Evolutionary conservation across 768 basidiomycete species (phyloP), one percentile per base, ranked within the genome.

Genomic region (Macrolepiota dolichaula): DNA sequence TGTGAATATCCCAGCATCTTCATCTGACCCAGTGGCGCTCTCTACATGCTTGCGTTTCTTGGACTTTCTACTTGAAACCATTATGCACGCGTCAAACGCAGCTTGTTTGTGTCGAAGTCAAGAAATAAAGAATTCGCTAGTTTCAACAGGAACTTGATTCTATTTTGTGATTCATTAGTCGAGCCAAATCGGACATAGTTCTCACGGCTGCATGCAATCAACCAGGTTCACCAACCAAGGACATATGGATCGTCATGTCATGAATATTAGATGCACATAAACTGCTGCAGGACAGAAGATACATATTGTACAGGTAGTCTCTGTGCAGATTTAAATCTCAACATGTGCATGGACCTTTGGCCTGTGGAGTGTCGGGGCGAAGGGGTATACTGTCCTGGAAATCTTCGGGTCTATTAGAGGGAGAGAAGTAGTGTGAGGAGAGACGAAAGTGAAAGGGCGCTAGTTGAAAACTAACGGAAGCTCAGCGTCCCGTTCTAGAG

Each of bases 401-500:
- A 4, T 61, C 59, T 11, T 61, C 59, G 3, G 59, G 22, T 25
- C 59, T 61, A 32, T 3, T 3, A 53, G 12, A 59, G 35, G 49
- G 37, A 19, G 7, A 25, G 47, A 37, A 29, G 22, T 25, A n/a
- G 25, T 4, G 52, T 54, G 19, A 38, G 37, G 7, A 4, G 51
- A 24, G 17, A 22, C 13, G 40, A 17, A 27, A 37, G 32, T 22
- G 7, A 25, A 22, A 36, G 15, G 6, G 25, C 35, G 24, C 10
- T 4, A 9, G 40, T 12, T 17, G 27, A 27, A 17, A 29, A 55
- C 59, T 49, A 24, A 61, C 59, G 59, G 44, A 47, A 61, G 59
- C 72, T 98, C 96, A 54, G 92, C 87, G 72, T 98, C 97, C 76
- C 98, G 96, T 72, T 94, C 92, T 66, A 99, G 77, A 13, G 97